Conservation (phyloP, 2,329 filamentous ascomycete genomes). For the Penicillium sp. region DNA sequence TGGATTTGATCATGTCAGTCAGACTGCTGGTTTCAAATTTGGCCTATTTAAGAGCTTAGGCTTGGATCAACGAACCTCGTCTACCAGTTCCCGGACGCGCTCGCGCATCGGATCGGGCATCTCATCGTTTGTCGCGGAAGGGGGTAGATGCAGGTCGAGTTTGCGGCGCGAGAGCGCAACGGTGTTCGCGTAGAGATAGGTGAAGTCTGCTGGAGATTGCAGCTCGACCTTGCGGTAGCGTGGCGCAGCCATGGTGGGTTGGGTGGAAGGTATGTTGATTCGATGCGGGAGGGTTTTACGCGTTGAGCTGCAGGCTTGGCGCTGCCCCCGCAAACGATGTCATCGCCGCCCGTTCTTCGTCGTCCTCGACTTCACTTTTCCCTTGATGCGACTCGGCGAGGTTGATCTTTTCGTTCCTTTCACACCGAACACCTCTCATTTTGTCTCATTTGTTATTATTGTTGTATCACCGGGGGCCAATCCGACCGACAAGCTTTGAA, state of each 20-base stretch:
- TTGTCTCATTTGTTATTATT: not conserved
- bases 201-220: conserved; percentile 50
- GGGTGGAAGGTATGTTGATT: conserved; percentile 4
- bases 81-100: conserved; percentile 42
- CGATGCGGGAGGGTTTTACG: conserved; percentile 3
- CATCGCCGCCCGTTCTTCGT: conserved; percentile 13
- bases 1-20: conserved; percentile 19
- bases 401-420: not conserved
- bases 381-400: not conserved
- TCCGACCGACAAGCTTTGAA: not conserved
- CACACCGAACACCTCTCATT: not conserved
- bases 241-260: conserved; percentile 27
- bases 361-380: conserved; percentile 2
- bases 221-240: conserved; percentile 52
- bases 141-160: conserved; percentile 49
- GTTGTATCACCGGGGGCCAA: no score
- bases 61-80: conserved; percentile 30
- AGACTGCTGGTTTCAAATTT: not conserved
- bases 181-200: conserved; percentile 49
- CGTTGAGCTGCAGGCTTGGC: conserved; percentile 6
- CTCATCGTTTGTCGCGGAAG: conserved; percentile 40
- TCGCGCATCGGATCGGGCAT: conserved; percentile 45
- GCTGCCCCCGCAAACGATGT: conserved; percentile 27
- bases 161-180: conserved; percentile 46
- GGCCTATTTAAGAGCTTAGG: not conserved